phyloP scores from a whole-genome alignment of 192 early-diverging fungal genomes.

The Jimgerdemannia lactiflua region DNA sequence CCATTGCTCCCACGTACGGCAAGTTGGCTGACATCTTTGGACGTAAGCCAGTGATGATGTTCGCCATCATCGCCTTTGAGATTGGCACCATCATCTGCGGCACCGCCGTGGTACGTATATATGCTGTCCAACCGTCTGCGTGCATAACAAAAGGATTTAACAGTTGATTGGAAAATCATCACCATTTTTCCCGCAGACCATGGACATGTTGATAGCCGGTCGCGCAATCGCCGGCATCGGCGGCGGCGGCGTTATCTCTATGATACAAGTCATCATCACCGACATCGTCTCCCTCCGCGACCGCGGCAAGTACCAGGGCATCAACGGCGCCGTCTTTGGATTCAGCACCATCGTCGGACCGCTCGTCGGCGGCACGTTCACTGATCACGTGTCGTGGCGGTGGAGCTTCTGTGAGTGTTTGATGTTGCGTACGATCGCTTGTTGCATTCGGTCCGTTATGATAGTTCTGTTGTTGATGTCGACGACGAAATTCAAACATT shows the following conservation, averaged over 20 bases:
- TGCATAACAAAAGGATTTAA: no score
- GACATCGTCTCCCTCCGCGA: conserved; percentile 78
- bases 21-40: conserved; percentile 65
- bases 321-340: conserved; percentile 76
- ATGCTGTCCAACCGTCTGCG: no score
- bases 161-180: no score
- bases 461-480: background rate
- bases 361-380: conserved; percentile 82
- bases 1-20: conserved; percentile 33
- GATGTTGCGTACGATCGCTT: background rate
- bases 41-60: conserved; percentile 7
- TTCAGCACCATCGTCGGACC: conserved; percentile 82
- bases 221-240: conserved; percentile 84
- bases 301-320: conserved; percentile 81
- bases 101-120: conserved; percentile 16
- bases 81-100: conserved; percentile 77
- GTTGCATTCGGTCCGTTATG: background rate
- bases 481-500: background rate
- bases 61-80: conserved; percentile 55
- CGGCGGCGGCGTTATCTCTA: conserved; percentile 70
- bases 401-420: conserved; percentile 45
- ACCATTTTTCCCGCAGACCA: no score
- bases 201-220: conserved; percentile 68
- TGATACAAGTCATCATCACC: conserved; percentile 73
- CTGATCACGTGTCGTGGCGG: conserved; percentile 58